Conservation (phyloP, 306 rosid genomes). For the Castanospermum australe region DNA sequence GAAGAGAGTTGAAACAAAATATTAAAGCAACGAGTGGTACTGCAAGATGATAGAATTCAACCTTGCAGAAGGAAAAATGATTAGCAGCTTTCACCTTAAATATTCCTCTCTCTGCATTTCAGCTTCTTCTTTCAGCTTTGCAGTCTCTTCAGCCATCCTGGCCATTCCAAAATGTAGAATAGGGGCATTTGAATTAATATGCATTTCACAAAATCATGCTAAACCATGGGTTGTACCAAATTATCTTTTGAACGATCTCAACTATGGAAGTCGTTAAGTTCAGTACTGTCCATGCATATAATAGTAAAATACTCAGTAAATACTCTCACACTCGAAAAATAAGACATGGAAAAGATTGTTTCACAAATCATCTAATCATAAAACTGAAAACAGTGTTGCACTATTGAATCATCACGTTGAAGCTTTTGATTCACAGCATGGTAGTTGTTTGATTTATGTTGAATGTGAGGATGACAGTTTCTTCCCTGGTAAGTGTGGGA, state of each 20-base stretch:
- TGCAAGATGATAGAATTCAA: constrained; percentile 1
- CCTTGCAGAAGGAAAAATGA: constrained; percentile 1
- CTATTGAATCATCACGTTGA: not conserved
- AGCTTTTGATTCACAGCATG: not conserved
- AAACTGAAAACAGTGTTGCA: not conserved
- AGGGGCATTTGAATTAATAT: not conserved
- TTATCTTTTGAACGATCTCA: not conserved
- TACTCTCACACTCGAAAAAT: no score
- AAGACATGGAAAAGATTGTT: not conserved
- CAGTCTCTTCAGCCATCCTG: constrained; percentile 83
- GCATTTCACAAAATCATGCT: not conserved
- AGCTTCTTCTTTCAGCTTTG: constrained; percentile 67
- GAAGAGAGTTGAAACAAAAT: constrained; percentile 12
- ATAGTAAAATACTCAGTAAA: no score
- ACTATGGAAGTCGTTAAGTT: not conserved
- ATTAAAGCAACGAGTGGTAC: constrained; percentile 17
- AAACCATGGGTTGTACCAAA: not conserved
- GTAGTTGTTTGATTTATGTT: not conserved
- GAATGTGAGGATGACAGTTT: not conserved
- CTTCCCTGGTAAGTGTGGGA: not conserved
- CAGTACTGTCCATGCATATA: no score
- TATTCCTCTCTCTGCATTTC: constrained; percentile 60
- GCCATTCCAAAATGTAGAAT: constrained; percentile 31
- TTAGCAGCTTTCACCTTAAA: constrained; percentile 43
- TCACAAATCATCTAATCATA: not conserved